Percentiles rank a stretch among this genome's conserved stretches.
phyloP scores from a whole-genome alignment of 2,329 filamentous ascomycete genomes.

The Mycosphaerelloides madeirae region DNA sequence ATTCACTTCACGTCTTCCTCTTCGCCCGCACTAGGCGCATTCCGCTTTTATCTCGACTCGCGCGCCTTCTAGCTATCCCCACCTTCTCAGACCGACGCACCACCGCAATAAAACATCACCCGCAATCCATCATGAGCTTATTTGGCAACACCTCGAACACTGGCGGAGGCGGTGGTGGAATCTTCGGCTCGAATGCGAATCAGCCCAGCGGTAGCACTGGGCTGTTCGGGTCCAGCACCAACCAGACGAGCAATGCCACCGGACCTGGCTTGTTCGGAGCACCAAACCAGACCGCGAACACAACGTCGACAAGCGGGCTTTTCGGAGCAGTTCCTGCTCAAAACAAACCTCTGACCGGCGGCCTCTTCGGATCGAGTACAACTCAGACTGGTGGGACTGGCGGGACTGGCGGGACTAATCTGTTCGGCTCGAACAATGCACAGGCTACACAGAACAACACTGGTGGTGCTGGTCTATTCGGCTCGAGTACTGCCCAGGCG shows the following conservation, averaged over 20 bases:
- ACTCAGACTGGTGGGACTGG: slow-evolving; percentile 9
- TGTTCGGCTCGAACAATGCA: slow-evolving; percentile 9
- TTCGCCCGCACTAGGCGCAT: too few relatives aligned
- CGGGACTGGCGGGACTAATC: slow-evolving; percentile 9
- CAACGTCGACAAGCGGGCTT: slow-evolving; percentile 5
- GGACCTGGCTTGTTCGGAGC: slow-evolving; percentile 12
- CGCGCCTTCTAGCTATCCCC: too few relatives aligned
- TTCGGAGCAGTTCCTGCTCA: slow-evolving; percentile 8
- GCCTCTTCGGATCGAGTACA: slow-evolving; percentile 10
- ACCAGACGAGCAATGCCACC: slow-evolving; percentile 9
- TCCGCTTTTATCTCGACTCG: background rate
- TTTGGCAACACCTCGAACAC: slow-evolving; percentile 16
- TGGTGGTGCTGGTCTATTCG: slow-evolving; percentile 34
- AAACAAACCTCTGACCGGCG: slow-evolving; percentile 1
- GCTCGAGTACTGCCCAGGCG: slow-evolving; percentile 19
- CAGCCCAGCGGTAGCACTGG: slow-evolving; percentile 4
- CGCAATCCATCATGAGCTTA: slow-evolving; percentile 20
- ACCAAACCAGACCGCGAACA: slow-evolving; percentile 2
- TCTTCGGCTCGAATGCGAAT: slow-evolving; percentile 4
- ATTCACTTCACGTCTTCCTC: too few relatives aligned
- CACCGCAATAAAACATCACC: background rate
- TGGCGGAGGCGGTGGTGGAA: background rate
- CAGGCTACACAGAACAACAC: slow-evolving; percentile 16
- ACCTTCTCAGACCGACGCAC: background rate
- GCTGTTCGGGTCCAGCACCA: slow-evolving; percentile 9